These are phyloP conservation scores for Pichia sp. DNA, from an alignment of 1,139 yeast species.

Conservation along the genomic window DNA sequence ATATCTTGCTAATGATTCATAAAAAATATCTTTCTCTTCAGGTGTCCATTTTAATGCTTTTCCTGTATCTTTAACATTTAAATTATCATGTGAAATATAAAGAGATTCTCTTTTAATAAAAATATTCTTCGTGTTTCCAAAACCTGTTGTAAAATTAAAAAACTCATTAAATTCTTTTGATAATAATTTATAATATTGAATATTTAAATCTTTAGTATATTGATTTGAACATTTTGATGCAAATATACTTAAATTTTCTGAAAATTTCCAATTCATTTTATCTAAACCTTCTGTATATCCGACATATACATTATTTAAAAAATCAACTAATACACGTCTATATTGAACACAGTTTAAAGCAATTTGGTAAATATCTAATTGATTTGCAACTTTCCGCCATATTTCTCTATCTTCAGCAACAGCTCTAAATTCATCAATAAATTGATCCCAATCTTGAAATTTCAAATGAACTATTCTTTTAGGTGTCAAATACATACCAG, in stretches of 20 bases:
- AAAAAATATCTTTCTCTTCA: conserved; percentile 39
- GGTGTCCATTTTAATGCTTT: conserved; percentile 33
- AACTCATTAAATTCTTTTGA: conserved; percentile 19
- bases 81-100: conserved; percentile 14
- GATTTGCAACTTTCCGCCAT: conserved; percentile 1
- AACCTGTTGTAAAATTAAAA: conserved; percentile 8
- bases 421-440: conserved; percentile 1
- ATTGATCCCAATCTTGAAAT: conserved; percentile 4
- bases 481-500: background rate
- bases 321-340: conserved; percentile 2
- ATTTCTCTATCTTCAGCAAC: conserved; percentile 2
- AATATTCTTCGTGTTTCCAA: conserved; percentile 4
- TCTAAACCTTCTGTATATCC: conserved; percentile 4
- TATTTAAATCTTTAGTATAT: conserved; percentile 11
- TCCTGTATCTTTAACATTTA: background rate
- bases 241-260: background rate
- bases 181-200: conserved; percentile 17
- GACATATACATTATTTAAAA: conserved; percentile 5
- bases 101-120: conserved; percentile 17
- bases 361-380: conserved; percentile 2
- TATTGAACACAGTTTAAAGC: conserved; percentile 1
- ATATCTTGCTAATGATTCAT: conserved; percentile 37
- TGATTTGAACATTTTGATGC: background rate
- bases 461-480: background rate
- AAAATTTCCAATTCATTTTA: background rate